Evolutionary conservation across 495 filamentous ascomycete genomes (phyloP), one percentile per base, ranked within the genome.

Genomic region (Xylaria longipes): DNA sequence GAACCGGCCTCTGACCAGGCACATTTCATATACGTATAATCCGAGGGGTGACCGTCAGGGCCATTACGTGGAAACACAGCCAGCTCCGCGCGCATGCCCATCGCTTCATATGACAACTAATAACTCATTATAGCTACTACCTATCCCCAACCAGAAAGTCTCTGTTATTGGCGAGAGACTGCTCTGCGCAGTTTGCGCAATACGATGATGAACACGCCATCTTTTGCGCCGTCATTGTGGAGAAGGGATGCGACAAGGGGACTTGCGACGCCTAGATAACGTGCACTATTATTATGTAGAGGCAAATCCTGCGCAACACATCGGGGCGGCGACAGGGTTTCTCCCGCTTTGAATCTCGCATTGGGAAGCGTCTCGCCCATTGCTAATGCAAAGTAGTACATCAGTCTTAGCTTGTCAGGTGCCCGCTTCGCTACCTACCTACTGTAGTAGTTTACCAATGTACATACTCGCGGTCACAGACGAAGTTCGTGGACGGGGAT

Each of bases 401-500:
- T 37, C 43, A 69, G 43, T 65, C 60, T 66, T 66, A 61, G 52
- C 27, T 45, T 66, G 61, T 71, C 69, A 71, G 50, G 61, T 71
- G 69, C 61, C 61, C 69, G 61, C 69, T 58, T 29, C 54, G 48
- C 69, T 41, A 68, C 27, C 11, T 57, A 46, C 22, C 39, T n/a
- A n/a, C n/a, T n/a, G n/a, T n/a, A n/a, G 5, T 57, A 52, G 67
- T 62, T 46, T 64, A 35, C 68, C 29, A 63, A 52, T 15, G 58
- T 63, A 54, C 33, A 45, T 63, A 54, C 33, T 46, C 43, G 66
- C 73, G 77, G 77, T 75, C 77, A 76, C 72, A 76, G 74, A 75
- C 75, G 75, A 75, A 71, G 50, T 70, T 77, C 70, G 65, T 79
- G 64, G 72, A 71, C 75, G 74, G 72, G 72, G 77, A 79, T 76